Conservation (phyloP, 805 yeast genomes). For the Saturnispora serradocipensis region DNA sequence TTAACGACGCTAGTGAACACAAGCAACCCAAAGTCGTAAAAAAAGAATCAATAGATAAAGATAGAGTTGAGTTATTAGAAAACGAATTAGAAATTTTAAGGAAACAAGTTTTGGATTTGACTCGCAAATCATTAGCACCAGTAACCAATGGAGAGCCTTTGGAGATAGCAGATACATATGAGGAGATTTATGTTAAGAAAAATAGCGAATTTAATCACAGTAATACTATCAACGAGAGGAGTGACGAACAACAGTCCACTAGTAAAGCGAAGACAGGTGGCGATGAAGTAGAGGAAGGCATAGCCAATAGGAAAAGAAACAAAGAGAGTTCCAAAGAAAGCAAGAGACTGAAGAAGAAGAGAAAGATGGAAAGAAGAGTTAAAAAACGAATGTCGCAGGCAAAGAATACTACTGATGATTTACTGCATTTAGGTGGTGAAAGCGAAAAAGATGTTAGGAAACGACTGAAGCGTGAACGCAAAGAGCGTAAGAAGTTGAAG, state of each 20-base stretch:
- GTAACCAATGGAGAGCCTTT: neutral
- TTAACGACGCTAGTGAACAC: neutral
- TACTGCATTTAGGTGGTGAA: conserved; percentile 18
- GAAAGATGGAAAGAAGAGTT: neutral
- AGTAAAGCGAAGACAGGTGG: conserved; percentile 2
- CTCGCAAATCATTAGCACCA: neutral
- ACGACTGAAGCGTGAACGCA: conserved; percentile 17
- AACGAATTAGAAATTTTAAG: neutral
- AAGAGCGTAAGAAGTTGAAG: conserved; percentile 2
- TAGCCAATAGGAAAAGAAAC: neutral
- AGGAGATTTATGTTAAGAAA: conserved; percentile 18
- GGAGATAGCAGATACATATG: neutral
- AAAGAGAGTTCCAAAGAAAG: neutral
- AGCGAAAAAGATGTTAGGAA: conserved; percentile 13
- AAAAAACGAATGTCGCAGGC: neutral
- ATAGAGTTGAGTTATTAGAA: neutral
- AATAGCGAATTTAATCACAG: conserved; percentile 8
- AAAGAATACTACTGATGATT: neutral
- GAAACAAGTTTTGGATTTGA: conserved; percentile 5
- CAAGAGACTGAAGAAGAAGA: conserved; percentile 2
- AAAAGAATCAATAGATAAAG: neutral
- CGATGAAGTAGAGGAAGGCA: neutral
- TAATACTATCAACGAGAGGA: neutral
- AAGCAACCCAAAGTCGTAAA: neutral
- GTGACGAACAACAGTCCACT: conserved; percentile 3